A percentile compares a stretch with the other conserved stretches of the same genome.
Conservation (phyloP, 2,329 filamentous ascomycete species). For the Helotiales sp. region DNA sequence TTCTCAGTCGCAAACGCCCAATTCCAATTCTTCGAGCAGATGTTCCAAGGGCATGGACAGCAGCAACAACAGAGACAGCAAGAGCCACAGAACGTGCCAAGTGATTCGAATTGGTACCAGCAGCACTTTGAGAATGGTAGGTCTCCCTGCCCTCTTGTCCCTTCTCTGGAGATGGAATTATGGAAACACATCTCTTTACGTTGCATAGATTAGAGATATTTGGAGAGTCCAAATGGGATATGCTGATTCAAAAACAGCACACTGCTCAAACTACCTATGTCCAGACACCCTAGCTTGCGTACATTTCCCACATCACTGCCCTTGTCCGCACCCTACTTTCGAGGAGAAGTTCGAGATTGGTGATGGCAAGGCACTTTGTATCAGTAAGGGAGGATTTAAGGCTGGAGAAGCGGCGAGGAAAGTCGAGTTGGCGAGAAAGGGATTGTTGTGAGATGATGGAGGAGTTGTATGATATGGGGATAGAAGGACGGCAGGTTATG, state of each 20-base stretch:
- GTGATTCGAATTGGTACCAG: slow-evolving; percentile 82
- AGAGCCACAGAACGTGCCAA: slow-evolving; percentile 78
- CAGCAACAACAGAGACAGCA: slow-evolving; percentile 52
- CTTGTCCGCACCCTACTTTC: slow-evolving; percentile 78
- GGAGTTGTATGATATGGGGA: not conserved
- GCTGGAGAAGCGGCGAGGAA: slow-evolving; percentile 74
- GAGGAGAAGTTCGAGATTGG: slow-evolving; percentile 79
- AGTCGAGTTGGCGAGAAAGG: slow-evolving; percentile 80
- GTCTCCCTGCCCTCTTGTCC: slow-evolving; percentile 21
- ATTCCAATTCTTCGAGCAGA: slow-evolving; percentile 98
- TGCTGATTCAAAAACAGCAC: slow-evolving; percentile 55
- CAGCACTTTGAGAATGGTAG: slow-evolving; percentile 70
- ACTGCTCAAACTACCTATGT: slow-evolving; percentile 92
- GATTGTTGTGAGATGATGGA: slow-evolving; percentile 59
- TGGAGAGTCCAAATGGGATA: not conserved
- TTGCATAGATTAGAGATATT: too few species aligned
- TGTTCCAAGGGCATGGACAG: slow-evolving; percentile 74
- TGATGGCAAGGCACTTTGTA: slow-evolving; percentile 74
- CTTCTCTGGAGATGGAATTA: too few species aligned
- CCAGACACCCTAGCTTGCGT: slow-evolving; percentile 95
- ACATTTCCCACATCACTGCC: slow-evolving; percentile 95
- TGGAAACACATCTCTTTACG: too few species aligned
- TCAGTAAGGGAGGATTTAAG: slow-evolving; percentile 77
- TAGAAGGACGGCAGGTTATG: too few species aligned
- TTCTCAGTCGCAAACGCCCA: slow-evolving; percentile 69